Percentiles rank a stretch among this genome's conserved stretches.
Evolutionary conservation across 108 stramenopile species (phyloP).

Genomic region (Fragilariopsis cylindrus): DNA sequence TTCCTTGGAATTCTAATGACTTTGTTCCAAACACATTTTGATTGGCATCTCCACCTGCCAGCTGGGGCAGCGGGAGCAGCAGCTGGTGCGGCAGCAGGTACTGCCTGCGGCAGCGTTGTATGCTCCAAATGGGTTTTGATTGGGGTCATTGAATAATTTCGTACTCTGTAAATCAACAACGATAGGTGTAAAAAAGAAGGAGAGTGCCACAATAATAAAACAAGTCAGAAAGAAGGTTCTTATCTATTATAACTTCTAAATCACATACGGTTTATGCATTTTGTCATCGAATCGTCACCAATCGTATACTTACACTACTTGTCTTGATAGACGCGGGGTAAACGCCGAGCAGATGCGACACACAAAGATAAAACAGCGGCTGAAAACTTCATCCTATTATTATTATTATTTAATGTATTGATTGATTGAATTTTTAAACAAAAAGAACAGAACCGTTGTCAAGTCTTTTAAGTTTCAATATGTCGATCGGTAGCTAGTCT

Average conservation of each 20-base stretch:
- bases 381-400: constrained; percentile 57
- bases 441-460: too few relatives aligned
- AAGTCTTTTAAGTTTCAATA: too few relatives aligned
- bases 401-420: too few relatives aligned
- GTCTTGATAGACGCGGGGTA: constrained; percentile 32
- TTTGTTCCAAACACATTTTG: constrained; percentile 66
- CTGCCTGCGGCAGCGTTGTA: background rate
- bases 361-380: constrained; percentile 51
- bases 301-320: constrained; percentile 8
- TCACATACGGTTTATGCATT: background rate
- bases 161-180: constrained; percentile 13
- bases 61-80: constrained; percentile 28
- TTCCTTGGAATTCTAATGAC: constrained; percentile 79
- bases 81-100: constrained; percentile 7
- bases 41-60: constrained; percentile 38
- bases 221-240: background rate
- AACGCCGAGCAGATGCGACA: constrained; percentile 62
- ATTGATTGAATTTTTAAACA: too few relatives aligned
- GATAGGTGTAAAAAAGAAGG: background rate
- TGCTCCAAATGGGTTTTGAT: constrained; percentile 24
- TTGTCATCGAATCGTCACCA: background rate
- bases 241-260: background rate
- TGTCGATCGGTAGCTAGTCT: too few relatives aligned
- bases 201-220: background rate
- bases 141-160: constrained; percentile 26